Evolutionary conservation across 345 rosid genomes (phyloP), one percentile per base, ranked within the genome.

Genomic region (Pistacia integerrima): DNA sequence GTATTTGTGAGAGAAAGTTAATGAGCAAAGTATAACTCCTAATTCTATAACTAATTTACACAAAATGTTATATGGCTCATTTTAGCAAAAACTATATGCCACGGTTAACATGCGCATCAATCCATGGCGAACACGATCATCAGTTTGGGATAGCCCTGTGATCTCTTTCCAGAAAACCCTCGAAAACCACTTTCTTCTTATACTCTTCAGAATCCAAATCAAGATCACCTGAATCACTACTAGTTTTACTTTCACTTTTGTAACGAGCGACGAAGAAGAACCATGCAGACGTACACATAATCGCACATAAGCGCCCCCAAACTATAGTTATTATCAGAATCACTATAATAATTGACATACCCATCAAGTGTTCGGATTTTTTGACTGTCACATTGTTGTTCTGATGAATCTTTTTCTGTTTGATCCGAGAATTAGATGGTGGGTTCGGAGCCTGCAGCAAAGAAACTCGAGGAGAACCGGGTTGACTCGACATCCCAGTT

Each of bases 131-230:
- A 13, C 7, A 4, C 57, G 12, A 16, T 0, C 57, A 18, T 65
- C 44, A 79, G 30, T 11, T 20, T 5, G 65, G 16, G 22, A 62
- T 20, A 41, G 78, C 69, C 68, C 88, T 84, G 72, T 78, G 89
- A 61, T 78, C 82, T 70, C 97, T 89, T 35, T 88, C 85, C 13
- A 92, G 93, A 78, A 94, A 76, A 22, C 97, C 98, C 25, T 89
- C 92, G 82, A 91, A 63, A 66, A 91, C 87, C 83, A 92, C 94
- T 77, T 75, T 90, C 84, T 80, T 89, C 77, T 88, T 88, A 30
- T 83, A 78, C 67, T 86, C 90, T 72, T 81, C 81, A n/a, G 90
- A 86, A 44, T 74, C 72, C 72, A 90, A 78, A 77, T 83, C 83
- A 68, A 54, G 57, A 13, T 49, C 85, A 28, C 1, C 66, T 30